A percentile compares a stretch with the other conserved stretches of the same genome.
Conservation (phyloP, 306 rosid species). For the Cucurbita ficifolia region DNA sequence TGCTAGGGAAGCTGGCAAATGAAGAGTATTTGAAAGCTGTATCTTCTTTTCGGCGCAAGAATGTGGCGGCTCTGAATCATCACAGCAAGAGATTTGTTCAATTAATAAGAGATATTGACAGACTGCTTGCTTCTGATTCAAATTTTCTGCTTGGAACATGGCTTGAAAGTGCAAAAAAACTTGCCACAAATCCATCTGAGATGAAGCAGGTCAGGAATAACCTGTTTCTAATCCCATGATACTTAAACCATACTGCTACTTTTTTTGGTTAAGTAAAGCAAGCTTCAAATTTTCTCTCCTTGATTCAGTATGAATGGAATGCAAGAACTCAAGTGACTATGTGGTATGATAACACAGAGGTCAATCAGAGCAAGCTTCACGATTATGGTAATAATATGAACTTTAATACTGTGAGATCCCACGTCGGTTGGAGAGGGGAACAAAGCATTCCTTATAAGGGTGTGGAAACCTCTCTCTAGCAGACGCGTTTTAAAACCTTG, state of each 20-base stretch:
- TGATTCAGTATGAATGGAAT: slow-evolving; percentile 82
- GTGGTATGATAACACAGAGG: slow-evolving; percentile 76
- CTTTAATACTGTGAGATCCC: neutral
- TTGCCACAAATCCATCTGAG: slow-evolving; percentile 49
- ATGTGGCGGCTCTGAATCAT: slow-evolving; percentile 31
- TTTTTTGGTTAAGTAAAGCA: neutral
- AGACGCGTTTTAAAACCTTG: too few relatives aligned
- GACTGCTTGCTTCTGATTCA: slow-evolving; percentile 66
- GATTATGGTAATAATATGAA: slow-evolving; percentile 56
- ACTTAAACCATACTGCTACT: too few relatives aligned
- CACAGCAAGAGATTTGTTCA: slow-evolving; percentile 51
- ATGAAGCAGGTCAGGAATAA: slow-evolving; percentile 39
- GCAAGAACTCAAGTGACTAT: slow-evolving; percentile 89
- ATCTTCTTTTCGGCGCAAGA: slow-evolving; percentile 39
- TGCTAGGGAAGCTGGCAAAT: slow-evolving; percentile 71
- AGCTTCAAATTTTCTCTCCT: neutral
- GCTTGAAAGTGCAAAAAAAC: slow-evolving; percentile 74
- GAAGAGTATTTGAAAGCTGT: slow-evolving; percentile 48
- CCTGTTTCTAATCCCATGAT: neutral
- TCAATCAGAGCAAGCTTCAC: slow-evolving; percentile 70
- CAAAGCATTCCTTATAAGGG: too few relatives aligned
- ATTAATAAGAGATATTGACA: slow-evolving; percentile 65
- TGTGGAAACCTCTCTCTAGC: too few relatives aligned
- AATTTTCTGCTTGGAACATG: slow-evolving; percentile 86
- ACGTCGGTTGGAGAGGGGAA: too few relatives aligned